Conservation (phyloP, 352 stramenopile species). For the Phytopythium delawarense region DNA sequence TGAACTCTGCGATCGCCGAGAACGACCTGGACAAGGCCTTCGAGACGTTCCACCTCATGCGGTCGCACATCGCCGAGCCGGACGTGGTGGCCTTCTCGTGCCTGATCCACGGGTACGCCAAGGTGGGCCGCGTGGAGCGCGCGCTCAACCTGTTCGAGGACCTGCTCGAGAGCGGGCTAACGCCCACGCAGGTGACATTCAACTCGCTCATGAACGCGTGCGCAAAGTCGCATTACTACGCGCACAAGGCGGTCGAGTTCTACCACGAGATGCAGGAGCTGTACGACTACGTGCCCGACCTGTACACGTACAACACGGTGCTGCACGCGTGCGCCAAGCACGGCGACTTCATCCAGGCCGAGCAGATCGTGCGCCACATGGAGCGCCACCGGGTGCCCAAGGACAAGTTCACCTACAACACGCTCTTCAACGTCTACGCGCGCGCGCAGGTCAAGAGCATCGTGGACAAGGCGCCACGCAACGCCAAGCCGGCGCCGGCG, state of each 20-base stretch:
- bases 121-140: conserved; percentile 66
- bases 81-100: conserved; percentile 67
- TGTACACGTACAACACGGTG: conserved; percentile 78
- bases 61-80: conserved; percentile 61
- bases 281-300: conserved; percentile 77
- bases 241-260: conserved; percentile 80
- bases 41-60: conserved; percentile 84
- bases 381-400: conserved; percentile 59
- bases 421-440: conserved; percentile 76
- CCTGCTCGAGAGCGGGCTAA: conserved; percentile 62
- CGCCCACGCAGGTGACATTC: conserved; percentile 69
- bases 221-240: conserved; percentile 82
- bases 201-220: conserved; percentile 79
- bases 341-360: conserved; percentile 65
- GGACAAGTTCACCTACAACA: conserved; percentile 65
- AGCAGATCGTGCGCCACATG: conserved; percentile 77
- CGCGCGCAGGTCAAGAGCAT: conserved; percentile 66
- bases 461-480: conserved; percentile 62
- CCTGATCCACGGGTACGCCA: conserved; percentile 74
- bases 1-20: conserved; percentile 71
- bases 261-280: conserved; percentile 87
- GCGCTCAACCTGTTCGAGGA: conserved; percentile 76
- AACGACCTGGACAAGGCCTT: conserved; percentile 77
- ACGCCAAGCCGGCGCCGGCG: conserved; percentile 27
- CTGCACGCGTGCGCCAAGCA: conserved; percentile 75